These are phyloP conservation scores for Cicer chorassanicum DNA, from an alignment of 306 rosid genomes.

Conservation along the genomic window DNA sequence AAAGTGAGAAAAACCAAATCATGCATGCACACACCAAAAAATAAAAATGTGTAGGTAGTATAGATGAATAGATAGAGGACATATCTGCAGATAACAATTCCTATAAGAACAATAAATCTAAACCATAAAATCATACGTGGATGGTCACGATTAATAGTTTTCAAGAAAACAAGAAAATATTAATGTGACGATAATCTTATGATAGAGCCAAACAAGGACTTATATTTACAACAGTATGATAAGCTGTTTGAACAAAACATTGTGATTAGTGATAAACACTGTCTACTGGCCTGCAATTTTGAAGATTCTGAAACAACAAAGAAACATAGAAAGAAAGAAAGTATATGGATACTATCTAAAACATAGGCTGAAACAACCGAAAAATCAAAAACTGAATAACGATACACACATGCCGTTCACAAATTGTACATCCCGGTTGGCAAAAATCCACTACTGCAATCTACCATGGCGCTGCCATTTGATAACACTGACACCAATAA, in stretches of 20 bases:
- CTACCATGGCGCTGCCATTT: not conserved
- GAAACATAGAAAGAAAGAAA: not conserved
- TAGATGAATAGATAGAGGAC: not conserved
- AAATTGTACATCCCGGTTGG: not conserved
- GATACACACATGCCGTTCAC: not conserved
- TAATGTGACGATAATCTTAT: constrained; percentile 5
- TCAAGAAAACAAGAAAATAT: not conserved
- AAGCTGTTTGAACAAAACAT: not conserved
- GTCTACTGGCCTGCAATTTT: not conserved
- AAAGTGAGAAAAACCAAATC: constrained; percentile 20
- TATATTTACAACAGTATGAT: not conserved
- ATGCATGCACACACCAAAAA: not conserved
- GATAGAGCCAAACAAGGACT: not conserved
- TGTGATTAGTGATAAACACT: constrained; percentile 5
- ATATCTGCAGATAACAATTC: not conserved
- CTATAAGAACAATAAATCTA: not conserved
- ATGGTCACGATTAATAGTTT: not conserved
- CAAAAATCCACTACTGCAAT: not conserved
- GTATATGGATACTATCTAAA: constrained; percentile 5
- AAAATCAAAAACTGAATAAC: not conserved
- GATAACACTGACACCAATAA: not conserved
- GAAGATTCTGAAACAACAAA: constrained; percentile 17
- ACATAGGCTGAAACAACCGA: not conserved
- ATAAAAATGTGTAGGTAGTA: not conserved
- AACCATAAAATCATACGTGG: not conserved